Conservation (phyloP, 2,329 filamentous ascomycete genomes). For the Elsinoe fawcettii region DNA sequence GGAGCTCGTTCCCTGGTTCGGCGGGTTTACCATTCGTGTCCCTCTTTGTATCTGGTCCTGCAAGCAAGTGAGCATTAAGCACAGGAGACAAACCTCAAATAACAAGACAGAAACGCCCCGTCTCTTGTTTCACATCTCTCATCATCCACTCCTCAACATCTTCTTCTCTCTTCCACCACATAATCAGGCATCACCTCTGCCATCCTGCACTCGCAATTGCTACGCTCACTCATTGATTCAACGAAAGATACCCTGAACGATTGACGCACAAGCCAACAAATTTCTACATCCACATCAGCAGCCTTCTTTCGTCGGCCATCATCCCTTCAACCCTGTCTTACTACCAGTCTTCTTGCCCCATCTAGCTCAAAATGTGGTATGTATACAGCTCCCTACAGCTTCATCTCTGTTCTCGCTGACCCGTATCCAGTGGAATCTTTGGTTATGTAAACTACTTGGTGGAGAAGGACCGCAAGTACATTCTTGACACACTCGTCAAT, state of each 20-base stretch:
- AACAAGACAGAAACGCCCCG: background rate
- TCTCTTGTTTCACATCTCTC: background rate
- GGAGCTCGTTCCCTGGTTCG: conserved; percentile 9
- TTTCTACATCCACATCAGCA: conserved; percentile 4
- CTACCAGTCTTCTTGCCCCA: background rate
- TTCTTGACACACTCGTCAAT: conserved; percentile 92
- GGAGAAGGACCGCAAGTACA: conserved; percentile 96
- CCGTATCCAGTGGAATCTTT: conserved; percentile 60
- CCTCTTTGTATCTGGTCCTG: background rate
- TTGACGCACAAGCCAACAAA: conserved; percentile 2
- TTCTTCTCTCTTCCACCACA: background rate
- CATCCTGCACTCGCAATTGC: conserved; percentile 3
- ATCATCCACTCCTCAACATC: conserved; percentile 1
- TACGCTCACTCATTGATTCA: conserved; percentile 8
- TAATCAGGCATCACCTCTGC: background rate
- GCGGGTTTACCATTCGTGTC: conserved; percentile 1
- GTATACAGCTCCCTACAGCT: conserved; percentile 9
- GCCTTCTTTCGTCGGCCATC: conserved; percentile 11
- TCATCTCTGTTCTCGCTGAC: background rate
- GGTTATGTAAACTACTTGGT: conserved; percentile 99
- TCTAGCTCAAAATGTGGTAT: conserved; percentile 18
- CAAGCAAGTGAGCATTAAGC: background rate
- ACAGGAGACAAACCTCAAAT: background rate
- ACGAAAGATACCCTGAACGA: conserved; percentile 14
- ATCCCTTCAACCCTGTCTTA: conserved; percentile 6